A percentile compares a stretch with the other conserved stretches of the same genome.
phyloP scores from a whole-genome alignment of 192 early-diverging fungal genomes.

The Jimgerdemannia lactiflua region DNA sequence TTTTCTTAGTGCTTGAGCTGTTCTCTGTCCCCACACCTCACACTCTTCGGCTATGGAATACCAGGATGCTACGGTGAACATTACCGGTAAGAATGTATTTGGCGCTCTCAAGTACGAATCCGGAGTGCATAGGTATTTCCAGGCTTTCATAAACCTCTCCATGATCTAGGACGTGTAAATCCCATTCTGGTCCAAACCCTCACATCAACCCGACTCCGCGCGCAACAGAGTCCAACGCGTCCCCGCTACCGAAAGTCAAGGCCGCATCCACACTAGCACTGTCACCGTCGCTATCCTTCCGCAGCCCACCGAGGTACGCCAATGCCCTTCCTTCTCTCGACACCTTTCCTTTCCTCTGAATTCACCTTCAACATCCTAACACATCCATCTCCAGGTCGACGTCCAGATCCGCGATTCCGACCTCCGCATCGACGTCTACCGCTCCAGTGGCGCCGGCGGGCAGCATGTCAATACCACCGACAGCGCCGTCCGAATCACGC shows the following conservation, averaged over 20 bases:
- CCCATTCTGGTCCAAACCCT: too few species aligned
- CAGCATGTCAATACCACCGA: constrained; percentile 97
- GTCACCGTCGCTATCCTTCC: constrained; percentile 79
- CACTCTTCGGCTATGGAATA: too few species aligned
- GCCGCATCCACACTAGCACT: constrained; percentile 76
- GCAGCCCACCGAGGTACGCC: constrained; percentile 58
- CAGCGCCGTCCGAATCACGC: constrained; percentile 90
- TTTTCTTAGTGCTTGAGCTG: neutral
- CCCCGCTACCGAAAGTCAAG: constrained; percentile 73
- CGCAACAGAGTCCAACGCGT: constrained; percentile 68
- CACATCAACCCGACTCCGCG: too few species aligned
- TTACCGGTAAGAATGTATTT: constrained; percentile 70
- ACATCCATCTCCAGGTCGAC: constrained; percentile 37
- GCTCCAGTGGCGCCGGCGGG: constrained; percentile 81
- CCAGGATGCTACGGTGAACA: constrained; percentile 60
- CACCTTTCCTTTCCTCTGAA: neutral
- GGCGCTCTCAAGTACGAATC: constrained; percentile 77
- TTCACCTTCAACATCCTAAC: neutral
- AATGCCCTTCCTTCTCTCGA: neutral
- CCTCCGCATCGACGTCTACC: constrained; percentile 68
- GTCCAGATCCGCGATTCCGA: constrained; percentile 65
- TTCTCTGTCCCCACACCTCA: too few species aligned
- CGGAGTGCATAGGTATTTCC: constrained; percentile 58
- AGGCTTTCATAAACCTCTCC: neutral
- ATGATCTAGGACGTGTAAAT: too few species aligned